A percentile compares a stretch with the other conserved stretches of the same genome.
phyloP scores from a whole-genome alignment of 805 yeast genomes.

The Starmerella sp. region DNA sequence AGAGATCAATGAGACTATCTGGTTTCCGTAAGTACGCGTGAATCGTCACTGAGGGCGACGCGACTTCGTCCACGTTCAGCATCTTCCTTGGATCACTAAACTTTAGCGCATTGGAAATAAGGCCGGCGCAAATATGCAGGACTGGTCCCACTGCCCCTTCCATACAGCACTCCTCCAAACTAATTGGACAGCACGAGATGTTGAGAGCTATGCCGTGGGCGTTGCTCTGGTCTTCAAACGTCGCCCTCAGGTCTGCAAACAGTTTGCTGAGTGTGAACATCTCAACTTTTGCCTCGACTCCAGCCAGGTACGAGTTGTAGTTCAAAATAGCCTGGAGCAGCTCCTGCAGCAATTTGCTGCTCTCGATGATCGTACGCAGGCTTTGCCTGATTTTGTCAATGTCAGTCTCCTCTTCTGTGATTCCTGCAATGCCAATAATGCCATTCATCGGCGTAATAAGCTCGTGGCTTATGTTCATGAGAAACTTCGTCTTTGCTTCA shows the following conservation, averaged over 20 bases:
- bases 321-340: constrained; percentile 81
- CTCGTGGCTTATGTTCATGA: constrained; percentile 91
- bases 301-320: constrained; percentile 76
- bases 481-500: constrained; percentile 86
- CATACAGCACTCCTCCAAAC: constrained; percentile 39
- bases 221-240: constrained; percentile 42
- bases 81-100: constrained; percentile 56
- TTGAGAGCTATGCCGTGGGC: constrained; percentile 62
- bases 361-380: constrained; percentile 68
- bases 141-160: constrained; percentile 83
- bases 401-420: constrained; percentile 78
- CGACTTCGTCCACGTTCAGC: constrained; percentile 1
- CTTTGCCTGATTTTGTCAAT: constrained; percentile 54
- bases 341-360: constrained; percentile 80
- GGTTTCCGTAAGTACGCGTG: not conserved
- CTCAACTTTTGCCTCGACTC: constrained; percentile 71
- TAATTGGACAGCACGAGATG: constrained; percentile 42
- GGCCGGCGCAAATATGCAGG: constrained; percentile 78
- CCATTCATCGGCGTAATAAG: constrained; percentile 92
- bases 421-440: constrained; percentile 88
- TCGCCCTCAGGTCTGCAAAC: constrained; percentile 66
- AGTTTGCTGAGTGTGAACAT: constrained; percentile 67
- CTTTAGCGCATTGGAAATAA: constrained; percentile 80
- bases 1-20: not conserved
- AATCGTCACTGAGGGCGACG: constrained; percentile 21